These are phyloP conservation scores for Globisporangium cylindrosporum DNA, from an alignment of 352 stramenopile genomes.

Conservation along the genomic window DNA sequence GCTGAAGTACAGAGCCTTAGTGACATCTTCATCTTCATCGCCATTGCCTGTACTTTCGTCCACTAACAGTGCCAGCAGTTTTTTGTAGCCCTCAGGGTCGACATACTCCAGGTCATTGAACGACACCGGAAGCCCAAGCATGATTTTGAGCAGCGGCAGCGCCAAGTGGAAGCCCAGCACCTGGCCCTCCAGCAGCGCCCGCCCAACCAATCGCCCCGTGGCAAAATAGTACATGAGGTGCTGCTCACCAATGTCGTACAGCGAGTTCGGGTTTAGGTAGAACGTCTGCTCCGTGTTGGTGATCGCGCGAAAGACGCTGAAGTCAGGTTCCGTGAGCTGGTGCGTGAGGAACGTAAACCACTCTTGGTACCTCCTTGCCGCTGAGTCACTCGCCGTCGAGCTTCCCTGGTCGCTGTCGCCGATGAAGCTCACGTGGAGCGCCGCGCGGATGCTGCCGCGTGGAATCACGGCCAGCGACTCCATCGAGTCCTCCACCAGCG, in stretches of 20 bases:
- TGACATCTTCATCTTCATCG: neutral
- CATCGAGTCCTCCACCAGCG: constrained; percentile 48
- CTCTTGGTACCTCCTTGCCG: neutral
- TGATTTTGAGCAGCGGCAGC: neutral
- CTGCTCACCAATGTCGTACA: neutral
- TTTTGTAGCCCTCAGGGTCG: neutral
- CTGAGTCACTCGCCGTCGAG: too few relatives aligned
- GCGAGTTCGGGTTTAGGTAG: neutral
- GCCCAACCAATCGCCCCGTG: neutral
- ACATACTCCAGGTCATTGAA: neutral
- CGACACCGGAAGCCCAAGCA: neutral
- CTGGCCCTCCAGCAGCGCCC: neutral
- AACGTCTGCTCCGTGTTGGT: neutral
- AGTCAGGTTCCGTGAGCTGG: neutral
- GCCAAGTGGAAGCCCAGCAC: neutral
- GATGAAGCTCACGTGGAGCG: neutral
- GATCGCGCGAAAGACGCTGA: neutral
- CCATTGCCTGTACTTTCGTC: neutral
- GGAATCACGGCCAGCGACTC: constrained; percentile 19
- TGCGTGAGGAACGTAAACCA: neutral
- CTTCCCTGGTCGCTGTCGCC: too few relatives aligned
- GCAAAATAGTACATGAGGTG: neutral
- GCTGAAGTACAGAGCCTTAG: neutral
- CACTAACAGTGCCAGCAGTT: neutral
- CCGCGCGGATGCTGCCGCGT: neutral